Evolutionary conservation across 441 rosid species (phyloP), one percentile per base, ranked within the genome.

Genomic region (Theobroma grandiflorum): DNA sequence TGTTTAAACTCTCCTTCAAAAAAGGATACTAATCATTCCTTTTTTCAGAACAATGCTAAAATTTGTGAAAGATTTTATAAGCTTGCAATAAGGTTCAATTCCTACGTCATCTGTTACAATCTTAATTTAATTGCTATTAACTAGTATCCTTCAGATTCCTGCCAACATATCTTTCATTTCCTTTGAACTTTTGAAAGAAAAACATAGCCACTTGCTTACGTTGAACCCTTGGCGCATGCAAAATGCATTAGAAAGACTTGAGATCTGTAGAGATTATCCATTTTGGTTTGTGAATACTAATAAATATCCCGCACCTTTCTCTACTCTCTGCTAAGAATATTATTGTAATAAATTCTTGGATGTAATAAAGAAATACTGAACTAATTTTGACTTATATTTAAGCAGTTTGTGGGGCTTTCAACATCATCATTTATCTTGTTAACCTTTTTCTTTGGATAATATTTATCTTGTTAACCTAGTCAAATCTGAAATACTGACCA

Each of bases 401-500:
- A 59, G 49, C 49, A 37, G 9, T 42, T 53, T 50, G 49, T 63
- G 42, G 74, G 52, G 42, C 10, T 67, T 78, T 63, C 59, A 11
- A 4, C 67, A 42, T 72, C 74, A 16, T 33, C 53, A 75, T 66
- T 68, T 63, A 55, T 67, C 33, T 70, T 16, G 59, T 52, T 14
- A 58, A 16, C 61, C 74, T 78, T 45, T 45, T 45, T 45, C 7
- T 45, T 45, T 45, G 10, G 10, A 45, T 45, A 45, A 8, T 2
- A 66, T 62, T 72, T 57, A 47, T 53, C 35, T 66, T 47, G 45
- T 33, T 14, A 68, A 22, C 66, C 79, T 80, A 16, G 40, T 49
- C 35, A 42, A 22, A n/a, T 76, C 50, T 69, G 74, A 79, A 66
- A 59, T 80, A 58, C 85, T 90, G 79, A 90, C 70, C 18, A 31